Evolutionary conservation across 2,329 filamentous ascomycete species (phyloP).

Genomic region (Septoria linicola): DNA sequence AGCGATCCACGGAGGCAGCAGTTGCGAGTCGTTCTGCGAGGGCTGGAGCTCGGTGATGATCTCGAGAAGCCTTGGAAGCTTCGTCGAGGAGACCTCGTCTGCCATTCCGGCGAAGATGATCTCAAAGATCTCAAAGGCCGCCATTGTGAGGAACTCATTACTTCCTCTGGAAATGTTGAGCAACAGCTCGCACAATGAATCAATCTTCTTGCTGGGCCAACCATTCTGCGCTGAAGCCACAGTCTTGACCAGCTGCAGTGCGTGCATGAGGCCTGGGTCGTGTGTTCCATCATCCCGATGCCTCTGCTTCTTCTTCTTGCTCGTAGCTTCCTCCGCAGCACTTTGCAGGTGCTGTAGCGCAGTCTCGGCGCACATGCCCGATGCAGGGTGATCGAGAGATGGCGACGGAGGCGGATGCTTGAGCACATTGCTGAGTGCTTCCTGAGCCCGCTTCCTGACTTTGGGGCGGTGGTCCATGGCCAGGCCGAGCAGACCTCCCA

Average conservation of each 20-base stretch:
- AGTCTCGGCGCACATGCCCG: conserved; percentile 93
- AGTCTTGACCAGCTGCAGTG: conserved; percentile 86
- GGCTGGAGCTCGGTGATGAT: conserved; percentile 91
- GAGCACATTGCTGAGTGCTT: conserved; percentile 79
- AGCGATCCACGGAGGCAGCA: conserved; percentile 94
- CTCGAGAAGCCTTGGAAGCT: conserved; percentile 83
- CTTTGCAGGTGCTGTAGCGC: conserved; percentile 78
- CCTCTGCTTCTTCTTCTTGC: conserved; percentile 62
- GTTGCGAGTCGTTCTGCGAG: conserved; percentile 87
- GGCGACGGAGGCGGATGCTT: conserved; percentile 85
- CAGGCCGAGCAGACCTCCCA: conserved; percentile 80
- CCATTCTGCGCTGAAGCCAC: conserved; percentile 83
- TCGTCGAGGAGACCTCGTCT: conserved; percentile 81
- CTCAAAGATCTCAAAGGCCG: conserved; percentile 95
- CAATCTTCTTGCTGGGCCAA: conserved; percentile 96
- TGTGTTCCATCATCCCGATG: conserved; percentile 57
- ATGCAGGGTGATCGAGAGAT: conserved; percentile 87
- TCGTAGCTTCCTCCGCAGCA: conserved; percentile 68
- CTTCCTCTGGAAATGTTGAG: conserved; percentile 84
- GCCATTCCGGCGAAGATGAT: conserved; percentile 92
- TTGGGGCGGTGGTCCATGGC: conserved; percentile 87
- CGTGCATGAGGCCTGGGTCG: conserved; percentile 77
- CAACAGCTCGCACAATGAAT: conserved; percentile 83
- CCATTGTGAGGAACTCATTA: conserved; percentile 95
- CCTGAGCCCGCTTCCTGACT: conserved; percentile 88